Base-by-base conservation (phyloP, 371 early-diverging fungal genomes). In the Smittium mucronatum region DNA sequence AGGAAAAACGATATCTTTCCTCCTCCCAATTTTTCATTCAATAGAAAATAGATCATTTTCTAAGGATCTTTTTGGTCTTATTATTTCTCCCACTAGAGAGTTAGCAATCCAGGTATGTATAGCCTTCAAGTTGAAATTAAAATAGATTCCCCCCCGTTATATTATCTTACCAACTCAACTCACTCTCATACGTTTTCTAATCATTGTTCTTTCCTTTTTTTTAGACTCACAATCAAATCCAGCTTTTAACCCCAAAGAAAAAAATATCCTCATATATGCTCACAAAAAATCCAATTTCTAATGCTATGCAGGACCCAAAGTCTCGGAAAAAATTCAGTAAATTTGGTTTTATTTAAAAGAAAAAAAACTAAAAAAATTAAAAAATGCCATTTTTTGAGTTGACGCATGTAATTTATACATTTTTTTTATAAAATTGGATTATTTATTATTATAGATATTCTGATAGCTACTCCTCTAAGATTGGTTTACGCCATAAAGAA, bases 1-100 rank as follows among this genome's bases (percentile, higher is more conserved):
- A n/a, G 99, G 99, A 77, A 99, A 99, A 82, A 99, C 99, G 1
- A 77, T 97, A 75, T 94, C 98, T 0, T 99, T 91, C 75, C 72
- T 94, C 34, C 76, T 99, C 29, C 97, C 99, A 1, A 91, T 98
- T 15, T 72, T 98, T 69, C 89, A 93, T 68, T 83, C 88, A 67
- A 76, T 95, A 64, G 84, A 86, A 69, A 88, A 84, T 68, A 83
- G 80, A 1, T 92, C 94, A 2, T n/a, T 25, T 5, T 32, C 32
- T n/a, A 65, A 33, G n/a, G 65, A 34, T 28, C 86, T 89, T 73
- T 83, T 93, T 36, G 96, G 94, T 0, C 80, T 94, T 31, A 88
- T 99, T 65, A 89, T 99, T 34, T 87, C 95, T 28, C 99, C 99
- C 0, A 99, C 99, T 0, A 82, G 99, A 68, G 99, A 99, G 81